Base-by-base conservation (phyloP, 148 eudicot species). In the Euryodendron excelsum region DNA sequence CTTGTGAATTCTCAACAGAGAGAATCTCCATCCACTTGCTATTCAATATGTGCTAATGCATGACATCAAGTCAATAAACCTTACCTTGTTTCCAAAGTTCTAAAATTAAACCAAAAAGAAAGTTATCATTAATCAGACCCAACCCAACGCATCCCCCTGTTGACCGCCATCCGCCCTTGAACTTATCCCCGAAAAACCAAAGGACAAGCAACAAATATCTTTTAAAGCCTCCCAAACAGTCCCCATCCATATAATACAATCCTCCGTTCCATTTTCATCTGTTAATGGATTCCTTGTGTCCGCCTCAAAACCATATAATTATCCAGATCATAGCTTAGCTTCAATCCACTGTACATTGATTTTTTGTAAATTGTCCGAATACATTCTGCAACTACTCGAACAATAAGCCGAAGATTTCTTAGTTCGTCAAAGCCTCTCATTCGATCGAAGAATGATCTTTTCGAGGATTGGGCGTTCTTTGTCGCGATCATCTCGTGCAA, bases 401-500 rank as follows among this genome's bases (percentile, higher is more conserved):
- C 50, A 36, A n/a, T n/a, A 27, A n/a, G 34, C 18, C 1, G 50
- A 39, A 60, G 72, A 45, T 47, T 6, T 27, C 39, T 74, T 20
- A 15, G 53, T 60, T 74, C 68, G 23, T 59, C 50, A 70, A 9
- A 47, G 0, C 52, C 33, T 5, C 50, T 28, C 44, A 13, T 52
- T 45, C 39, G 20, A 11, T 30, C 44, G 1, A 74, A 79, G 30
- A 62, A 89, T 89, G 92, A 83, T 87, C 48, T 83, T 89, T 59
- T 89, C 92, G 2, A 81, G 79, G 76, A 52, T 87, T 39, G 85
- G 87, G 64, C 87, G 92, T 73, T 85, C 92, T 30, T 13, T 87
- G 41, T 76, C 88, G 47, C 92, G 88, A 73, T 83, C 88, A 23
- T 80, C 85, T 82, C 87, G 88, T 75, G 63, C 85, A 25, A 87